These are phyloP conservation scores for Halocafeteria seosinensis DNA, from an alignment of 108 stramenopile genomes.

Conservation along the genomic window DNA sequence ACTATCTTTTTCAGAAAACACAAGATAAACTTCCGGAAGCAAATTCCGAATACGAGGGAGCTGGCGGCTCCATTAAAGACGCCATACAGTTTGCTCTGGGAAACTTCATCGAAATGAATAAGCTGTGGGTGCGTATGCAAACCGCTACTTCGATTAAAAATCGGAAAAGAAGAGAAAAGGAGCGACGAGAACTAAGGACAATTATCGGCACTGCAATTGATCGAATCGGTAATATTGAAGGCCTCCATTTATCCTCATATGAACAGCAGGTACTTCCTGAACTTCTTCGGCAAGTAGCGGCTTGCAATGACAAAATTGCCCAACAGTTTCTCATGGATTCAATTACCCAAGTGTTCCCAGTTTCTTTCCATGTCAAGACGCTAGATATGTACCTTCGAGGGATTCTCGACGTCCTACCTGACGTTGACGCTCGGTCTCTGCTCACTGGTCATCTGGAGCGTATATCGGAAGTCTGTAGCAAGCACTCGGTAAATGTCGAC, in stretches of 20 bases:
- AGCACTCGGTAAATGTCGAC: background rate
- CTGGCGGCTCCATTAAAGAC: constrained; percentile 50
- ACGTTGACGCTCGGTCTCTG: background rate
- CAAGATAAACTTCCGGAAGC: constrained; percentile 78
- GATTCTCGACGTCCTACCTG: background rate
- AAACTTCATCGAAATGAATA: constrained; percentile 89
- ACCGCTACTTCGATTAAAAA: constrained; percentile 41
- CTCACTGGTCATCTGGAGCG: background rate
- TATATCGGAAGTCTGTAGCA: background rate
- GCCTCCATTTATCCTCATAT: constrained; percentile 63
- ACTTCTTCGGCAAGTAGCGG: constrained; percentile 65
- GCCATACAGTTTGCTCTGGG: constrained; percentile 74
- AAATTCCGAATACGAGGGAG: constrained; percentile 34
- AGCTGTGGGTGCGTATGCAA: constrained; percentile 96
- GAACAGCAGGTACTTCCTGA: constrained; percentile 56
- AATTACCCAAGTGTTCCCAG: constrained; percentile 88
- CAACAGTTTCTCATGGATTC: constrained; percentile 96
- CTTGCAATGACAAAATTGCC: constrained; percentile 75
- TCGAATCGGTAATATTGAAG: constrained; percentile 58
- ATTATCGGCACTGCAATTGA: constrained; percentile 90
- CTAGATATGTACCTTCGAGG: constrained; percentile 58
- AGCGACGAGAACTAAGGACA: constrained; percentile 82
- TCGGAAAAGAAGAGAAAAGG: constrained; percentile 69
- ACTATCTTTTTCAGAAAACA: constrained; percentile 64
- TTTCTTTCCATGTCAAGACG: constrained; percentile 86